These are phyloP conservation scores for Brasilioporus rufonigricans DNA, from an alignment of 768 basidiomycete species.

Conservation along the genomic window DNA sequence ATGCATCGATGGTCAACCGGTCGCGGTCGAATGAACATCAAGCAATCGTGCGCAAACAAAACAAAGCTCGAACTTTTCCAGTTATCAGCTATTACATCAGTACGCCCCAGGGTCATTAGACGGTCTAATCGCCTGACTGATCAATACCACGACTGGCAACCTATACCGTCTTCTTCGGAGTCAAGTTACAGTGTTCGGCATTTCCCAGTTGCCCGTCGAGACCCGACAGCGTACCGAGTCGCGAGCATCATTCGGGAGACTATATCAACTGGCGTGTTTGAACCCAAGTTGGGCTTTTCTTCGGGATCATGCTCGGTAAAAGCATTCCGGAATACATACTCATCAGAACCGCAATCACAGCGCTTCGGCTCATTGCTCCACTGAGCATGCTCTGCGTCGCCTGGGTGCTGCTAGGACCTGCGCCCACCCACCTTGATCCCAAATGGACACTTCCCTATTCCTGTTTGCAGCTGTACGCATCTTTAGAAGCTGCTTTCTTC, in stretches of 20 bases:
- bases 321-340: slow-evolving; percentile 50
- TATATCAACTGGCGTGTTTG: not conserved
- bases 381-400: slow-evolving; percentile 41
- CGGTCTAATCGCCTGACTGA: too few relatives aligned
- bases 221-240: not conserved
- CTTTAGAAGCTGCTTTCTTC: slow-evolving; percentile 49
- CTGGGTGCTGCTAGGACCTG: slow-evolving; percentile 15
- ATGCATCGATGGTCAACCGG: too few relatives aligned
- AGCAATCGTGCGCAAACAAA: too few relatives aligned
- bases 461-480: slow-evolving; percentile 32
- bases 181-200: not conserved
- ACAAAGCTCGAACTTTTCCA: too few relatives aligned
- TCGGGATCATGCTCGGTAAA: slow-evolving; percentile 43
- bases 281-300: not conserved
- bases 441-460: slow-evolving; percentile 5
- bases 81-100: too few relatives aligned
- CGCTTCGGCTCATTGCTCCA: slow-evolving; percentile 50
- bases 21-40: too few relatives aligned
- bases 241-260: not conserved
- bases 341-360: slow-evolving; percentile 45
- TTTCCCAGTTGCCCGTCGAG: not conserved
- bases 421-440: not conserved
- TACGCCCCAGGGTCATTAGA: too few relatives aligned
- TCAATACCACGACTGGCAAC: too few relatives aligned
- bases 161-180: too few relatives aligned